Conservation (phyloP, 139 green algal species). For the Edaphochlamys debaryana region DNA sequence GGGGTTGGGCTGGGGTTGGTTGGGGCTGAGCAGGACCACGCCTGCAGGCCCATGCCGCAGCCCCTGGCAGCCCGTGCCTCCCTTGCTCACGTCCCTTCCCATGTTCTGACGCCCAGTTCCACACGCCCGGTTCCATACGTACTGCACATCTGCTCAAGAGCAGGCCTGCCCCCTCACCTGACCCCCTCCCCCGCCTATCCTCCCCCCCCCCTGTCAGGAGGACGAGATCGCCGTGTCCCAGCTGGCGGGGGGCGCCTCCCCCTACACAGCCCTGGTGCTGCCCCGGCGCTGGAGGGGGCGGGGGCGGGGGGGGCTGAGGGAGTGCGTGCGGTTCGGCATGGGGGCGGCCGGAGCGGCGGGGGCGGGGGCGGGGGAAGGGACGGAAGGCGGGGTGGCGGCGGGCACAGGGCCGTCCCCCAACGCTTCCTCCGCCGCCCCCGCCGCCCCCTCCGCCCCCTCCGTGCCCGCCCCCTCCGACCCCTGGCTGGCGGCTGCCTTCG, state of each 20-base stretch:
- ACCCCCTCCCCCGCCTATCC: too few relatives aligned
- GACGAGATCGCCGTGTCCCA: constrained; percentile 73
- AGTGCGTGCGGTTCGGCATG: too few relatives aligned
- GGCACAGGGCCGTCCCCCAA: too few relatives aligned
- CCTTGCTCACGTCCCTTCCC: too few relatives aligned
- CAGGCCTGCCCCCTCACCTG: not conserved
- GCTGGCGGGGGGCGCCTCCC: constrained; percentile 61
- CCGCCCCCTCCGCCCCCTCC: too few relatives aligned
- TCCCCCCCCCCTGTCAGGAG: constrained; percentile 53
- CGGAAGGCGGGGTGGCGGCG: not conserved
- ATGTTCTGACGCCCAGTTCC: too few relatives aligned
- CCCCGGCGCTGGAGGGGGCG: constrained; percentile 40
- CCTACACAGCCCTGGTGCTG: constrained; percentile 72
- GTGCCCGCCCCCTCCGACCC: not conserved
- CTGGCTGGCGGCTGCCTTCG: constrained; percentile 30
- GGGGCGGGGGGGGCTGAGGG: constrained; percentile 22
- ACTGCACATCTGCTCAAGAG: too few relatives aligned
- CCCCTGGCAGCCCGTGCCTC: too few relatives aligned
- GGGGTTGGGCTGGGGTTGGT: not conserved
- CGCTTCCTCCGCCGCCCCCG: too few relatives aligned
- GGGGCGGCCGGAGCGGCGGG: not conserved
- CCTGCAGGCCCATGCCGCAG: too few relatives aligned
- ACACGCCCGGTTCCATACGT: too few relatives aligned
- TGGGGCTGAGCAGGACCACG: too few relatives aligned
- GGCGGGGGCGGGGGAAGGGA: not conserved